Evolutionary conservation across 2,329 filamentous ascomycete species (phyloP).

Genomic region (Rutstroemia sp.): DNA sequence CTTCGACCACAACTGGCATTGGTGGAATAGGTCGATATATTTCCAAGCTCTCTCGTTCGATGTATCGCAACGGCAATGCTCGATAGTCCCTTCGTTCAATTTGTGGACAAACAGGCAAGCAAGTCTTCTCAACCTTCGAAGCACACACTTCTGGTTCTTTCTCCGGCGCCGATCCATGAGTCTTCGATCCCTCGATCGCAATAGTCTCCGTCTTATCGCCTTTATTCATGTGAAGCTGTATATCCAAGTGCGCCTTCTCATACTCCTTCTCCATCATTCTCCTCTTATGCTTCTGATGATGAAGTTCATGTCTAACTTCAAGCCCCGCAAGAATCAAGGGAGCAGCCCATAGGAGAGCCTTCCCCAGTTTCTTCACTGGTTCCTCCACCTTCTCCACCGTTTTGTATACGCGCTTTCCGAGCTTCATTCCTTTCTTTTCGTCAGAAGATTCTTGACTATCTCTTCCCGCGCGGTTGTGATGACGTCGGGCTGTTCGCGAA

Average conservation of each 20-base stretch:
- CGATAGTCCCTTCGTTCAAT: not conserved
- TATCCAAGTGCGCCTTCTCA: conserved; percentile 9
- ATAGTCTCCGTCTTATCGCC: not conserved
- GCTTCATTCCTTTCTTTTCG: not conserved
- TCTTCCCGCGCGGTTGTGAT: not conserved
- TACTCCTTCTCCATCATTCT: conserved; percentile 10
- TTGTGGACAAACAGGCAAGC: not conserved
- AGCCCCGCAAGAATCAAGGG: conserved; percentile 3
- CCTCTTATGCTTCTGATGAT: conserved; percentile 6
- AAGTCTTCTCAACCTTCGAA: not conserved
- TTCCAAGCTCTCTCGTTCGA: not conserved
- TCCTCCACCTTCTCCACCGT: conserved; percentile 3
- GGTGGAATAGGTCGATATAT: not conserved
- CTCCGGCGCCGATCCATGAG: not conserved
- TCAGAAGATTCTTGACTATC: not conserved
- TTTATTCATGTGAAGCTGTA: conserved; percentile 2
- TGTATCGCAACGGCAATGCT: not conserved
- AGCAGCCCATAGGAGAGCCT: conserved; percentile 3
- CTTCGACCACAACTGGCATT: not conserved
- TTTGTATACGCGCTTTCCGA: not conserved
- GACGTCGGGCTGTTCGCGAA: not conserved
- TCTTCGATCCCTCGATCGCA: not conserved
- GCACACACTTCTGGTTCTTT: not conserved
- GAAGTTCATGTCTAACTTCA: conserved; percentile 5
- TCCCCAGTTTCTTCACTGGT: conserved; percentile 7